A percentile compares a stretch with the other conserved stretches of the same genome.
Conservation (phyloP, 805 yeast species). For the Spathaspora gorwiae region DNA sequence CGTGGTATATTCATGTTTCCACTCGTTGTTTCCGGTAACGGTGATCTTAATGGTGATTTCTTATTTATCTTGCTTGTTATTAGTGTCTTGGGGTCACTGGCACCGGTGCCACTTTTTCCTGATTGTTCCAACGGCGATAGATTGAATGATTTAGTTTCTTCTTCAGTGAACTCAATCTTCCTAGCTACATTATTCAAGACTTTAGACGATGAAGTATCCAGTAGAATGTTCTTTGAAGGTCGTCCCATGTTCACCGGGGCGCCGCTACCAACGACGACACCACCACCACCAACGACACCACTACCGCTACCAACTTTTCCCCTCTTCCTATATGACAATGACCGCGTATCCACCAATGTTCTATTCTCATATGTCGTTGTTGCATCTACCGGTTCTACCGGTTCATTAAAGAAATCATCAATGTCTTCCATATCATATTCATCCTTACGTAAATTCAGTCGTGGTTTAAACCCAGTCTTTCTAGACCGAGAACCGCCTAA, state of each 20-base stretch:
- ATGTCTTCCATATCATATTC: conserved; percentile 63
- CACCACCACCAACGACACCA: not conserved
- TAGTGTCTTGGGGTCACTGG: conserved; percentile 4
- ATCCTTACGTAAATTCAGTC: conserved; percentile 46
- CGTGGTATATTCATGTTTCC: not conserved
- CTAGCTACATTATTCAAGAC: conserved; percentile 26
- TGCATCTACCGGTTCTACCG: not conserved
- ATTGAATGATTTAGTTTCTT: conserved; percentile 27
- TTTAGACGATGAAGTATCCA: not conserved
- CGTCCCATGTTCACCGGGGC: no score
- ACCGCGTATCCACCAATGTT: not conserved
- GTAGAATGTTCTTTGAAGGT: no score
- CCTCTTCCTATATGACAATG: no score
- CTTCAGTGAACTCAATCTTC: conserved; percentile 32
- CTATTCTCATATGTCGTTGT: not conserved
- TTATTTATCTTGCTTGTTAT: conserved; percentile 11
- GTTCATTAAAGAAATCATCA: conserved; percentile 54
- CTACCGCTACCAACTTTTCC: not conserved
- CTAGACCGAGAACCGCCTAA: conserved; percentile 50
- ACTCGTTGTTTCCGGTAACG: conserved; percentile 17
- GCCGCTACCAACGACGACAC: no score
- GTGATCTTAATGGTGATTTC: conserved; percentile 28
- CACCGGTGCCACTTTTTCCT: conserved; percentile 4
- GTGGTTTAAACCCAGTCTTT: conserved; percentile 58
- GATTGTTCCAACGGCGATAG: conserved; percentile 24